Conservation (phyloP, 441 rosid genomes). For the Adansonia grandidieri region DNA sequence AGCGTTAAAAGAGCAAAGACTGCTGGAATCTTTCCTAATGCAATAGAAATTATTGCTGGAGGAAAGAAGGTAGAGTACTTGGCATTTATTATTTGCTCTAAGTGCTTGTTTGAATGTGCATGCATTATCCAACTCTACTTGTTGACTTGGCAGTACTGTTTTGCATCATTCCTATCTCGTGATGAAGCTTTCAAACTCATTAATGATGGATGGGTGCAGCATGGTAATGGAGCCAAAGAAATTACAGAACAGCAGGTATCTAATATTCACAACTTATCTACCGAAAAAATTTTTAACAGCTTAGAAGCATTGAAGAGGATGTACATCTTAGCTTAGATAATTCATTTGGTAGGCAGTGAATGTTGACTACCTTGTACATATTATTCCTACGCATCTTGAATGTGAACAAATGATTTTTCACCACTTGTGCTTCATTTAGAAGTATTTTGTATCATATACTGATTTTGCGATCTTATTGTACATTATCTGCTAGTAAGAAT, state of each 20-base stretch:
- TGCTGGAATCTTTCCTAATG: constrained; percentile 94
- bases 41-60: constrained; percentile 84
- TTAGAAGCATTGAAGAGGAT: constrained; percentile 11
- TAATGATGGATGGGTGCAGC: constrained; percentile 77
- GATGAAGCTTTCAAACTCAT: constrained; percentile 96
- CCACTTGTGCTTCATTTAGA: constrained; percentile 4
- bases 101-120: background rate
- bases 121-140: constrained; percentile 25
- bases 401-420: constrained; percentile 1
- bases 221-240: constrained; percentile 47
- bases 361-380: background rate
- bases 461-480: background rate
- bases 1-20: constrained; percentile 91
- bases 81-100: constrained; percentile 11
- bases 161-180: constrained; percentile 93
- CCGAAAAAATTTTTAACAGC: background rate
- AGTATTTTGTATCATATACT: constrained; percentile 1
- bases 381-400: background rate
- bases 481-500: background rate
- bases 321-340: constrained; percentile 4
- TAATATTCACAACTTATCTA: background rate
- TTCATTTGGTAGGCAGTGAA: constrained; percentile 4
- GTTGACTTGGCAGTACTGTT: constrained; percentile 69
- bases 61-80: constrained; percentile 69
- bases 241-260: constrained; percentile 59